These are phyloP conservation scores for Phialophora chinensis DNA, from an alignment of 2,329 filamentous ascomycete species.

Conservation along the genomic window DNA sequence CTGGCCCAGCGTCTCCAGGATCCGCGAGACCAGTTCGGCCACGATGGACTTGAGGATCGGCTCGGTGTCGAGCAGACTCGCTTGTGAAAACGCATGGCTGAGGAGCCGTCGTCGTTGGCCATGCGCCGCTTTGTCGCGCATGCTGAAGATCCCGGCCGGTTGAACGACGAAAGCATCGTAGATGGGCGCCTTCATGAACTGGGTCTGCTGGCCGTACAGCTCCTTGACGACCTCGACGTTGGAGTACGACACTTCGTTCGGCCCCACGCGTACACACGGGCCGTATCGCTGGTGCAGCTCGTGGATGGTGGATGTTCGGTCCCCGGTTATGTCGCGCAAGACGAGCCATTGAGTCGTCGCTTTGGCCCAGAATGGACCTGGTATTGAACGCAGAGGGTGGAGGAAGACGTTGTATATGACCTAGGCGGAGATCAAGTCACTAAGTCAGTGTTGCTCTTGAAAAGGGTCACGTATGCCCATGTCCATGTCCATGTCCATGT, in stretches of 20 bases:
- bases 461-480: too few species aligned
- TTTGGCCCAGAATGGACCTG: constrained; percentile 84
- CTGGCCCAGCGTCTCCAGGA: constrained; percentile 28
- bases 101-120: constrained; percentile 49
- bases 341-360: constrained; percentile 51
- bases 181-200: constrained; percentile 28
- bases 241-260: constrained; percentile 69
- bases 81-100: constrained; percentile 39
- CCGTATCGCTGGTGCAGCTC: constrained; percentile 63
- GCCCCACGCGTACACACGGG: constrained; percentile 67
- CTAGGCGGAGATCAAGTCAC: not conserved
- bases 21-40: constrained; percentile 30
- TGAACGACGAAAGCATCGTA: constrained; percentile 23
- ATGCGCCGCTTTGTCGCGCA: constrained; percentile 46
- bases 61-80: constrained; percentile 49
- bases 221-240: constrained; percentile 67
- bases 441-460: too few species aligned
- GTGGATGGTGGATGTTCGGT: constrained; percentile 22
- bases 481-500: too few species aligned
- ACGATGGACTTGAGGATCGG: constrained; percentile 39
- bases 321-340: constrained; percentile 5
- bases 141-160: constrained; percentile 24
- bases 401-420: constrained; percentile 18
- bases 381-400: constrained; percentile 70
- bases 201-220: constrained; percentile 60